Percentiles rank a stretch among this genome's conserved stretches.
These are phyloP conservation scores for Manihot esculenta DNA, from an alignment of 441 rosid species.

Conservation along the genomic window DNA sequence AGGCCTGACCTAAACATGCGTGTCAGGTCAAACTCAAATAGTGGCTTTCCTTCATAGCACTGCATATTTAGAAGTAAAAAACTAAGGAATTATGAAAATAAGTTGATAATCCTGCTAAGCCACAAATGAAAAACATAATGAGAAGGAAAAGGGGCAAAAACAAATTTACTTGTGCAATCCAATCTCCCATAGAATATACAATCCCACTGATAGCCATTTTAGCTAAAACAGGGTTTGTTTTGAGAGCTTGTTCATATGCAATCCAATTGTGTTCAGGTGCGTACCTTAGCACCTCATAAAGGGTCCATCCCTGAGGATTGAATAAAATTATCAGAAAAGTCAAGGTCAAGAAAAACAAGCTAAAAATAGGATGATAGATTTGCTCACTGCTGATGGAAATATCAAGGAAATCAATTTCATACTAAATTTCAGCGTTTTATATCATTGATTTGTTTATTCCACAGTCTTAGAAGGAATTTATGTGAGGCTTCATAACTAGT, in stretches of 20 bases:
- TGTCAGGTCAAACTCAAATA: conserved; percentile 69
- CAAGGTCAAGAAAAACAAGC: background rate
- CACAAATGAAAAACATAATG: background rate
- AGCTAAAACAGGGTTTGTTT: conserved; percentile 86
- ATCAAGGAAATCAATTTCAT: background rate
- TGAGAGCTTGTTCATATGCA: conserved; percentile 88
- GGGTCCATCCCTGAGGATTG: conserved; percentile 84
- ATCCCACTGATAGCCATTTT: conserved; percentile 97
- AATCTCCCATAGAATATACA: conserved; percentile 84
- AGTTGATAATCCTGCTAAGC: background rate
- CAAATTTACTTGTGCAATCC: conserved; percentile 87
- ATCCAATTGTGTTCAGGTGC: conserved; percentile 90
- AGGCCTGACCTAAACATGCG: conserved; percentile 88
- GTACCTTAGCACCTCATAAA: conserved; percentile 76
- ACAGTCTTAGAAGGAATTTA: background rate
- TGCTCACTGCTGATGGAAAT: conserved; percentile 1
- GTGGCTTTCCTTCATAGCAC: conserved; percentile 89
- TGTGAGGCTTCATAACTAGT: background rate
- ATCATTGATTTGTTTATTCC: background rate
- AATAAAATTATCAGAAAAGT: conserved; percentile 13
- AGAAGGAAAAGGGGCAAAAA: background rate
- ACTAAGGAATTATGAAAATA: conserved; percentile 6
- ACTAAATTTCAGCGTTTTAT: background rate
- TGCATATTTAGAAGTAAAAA: conserved; percentile 31
- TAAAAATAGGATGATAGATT: conserved; percentile 4